Evolutionary conservation across 805 yeast genomes (phyloP).

Genomic region (Yamadazyma philogaea): DNA sequence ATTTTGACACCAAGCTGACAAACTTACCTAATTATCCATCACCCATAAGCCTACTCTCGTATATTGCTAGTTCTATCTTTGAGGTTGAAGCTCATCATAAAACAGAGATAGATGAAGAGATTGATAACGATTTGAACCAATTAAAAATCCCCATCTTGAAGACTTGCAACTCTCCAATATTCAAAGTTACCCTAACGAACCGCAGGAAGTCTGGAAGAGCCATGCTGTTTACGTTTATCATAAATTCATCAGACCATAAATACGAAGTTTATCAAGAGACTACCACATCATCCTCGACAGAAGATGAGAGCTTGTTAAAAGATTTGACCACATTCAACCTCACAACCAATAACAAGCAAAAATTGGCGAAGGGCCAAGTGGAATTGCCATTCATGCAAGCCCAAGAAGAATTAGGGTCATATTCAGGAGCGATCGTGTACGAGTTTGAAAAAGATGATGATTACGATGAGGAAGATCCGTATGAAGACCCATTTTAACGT

Average conservation of each 20-base stretch:
- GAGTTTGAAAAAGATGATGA: conserved; percentile 97
- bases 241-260: conserved; percentile 49
- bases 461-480: conserved; percentile 97
- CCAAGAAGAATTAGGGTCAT: conserved; percentile 55
- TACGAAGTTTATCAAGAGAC: conserved; percentile 26
- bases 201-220: conserved; percentile 87
- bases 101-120: conserved; percentile 43
- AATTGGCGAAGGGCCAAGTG: conserved; percentile 75
- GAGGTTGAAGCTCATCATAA: conserved; percentile 49
- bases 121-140: conserved; percentile 35
- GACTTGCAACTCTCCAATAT: conserved; percentile 46
- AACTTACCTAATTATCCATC: conserved; percentile 50
- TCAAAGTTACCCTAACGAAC: conserved; percentile 54
- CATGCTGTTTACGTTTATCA: conserved; percentile 48
- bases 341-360: conserved; percentile 71
- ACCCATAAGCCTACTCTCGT: conserved; percentile 50
- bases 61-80: conserved; percentile 72
- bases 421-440: conserved; percentile 92
- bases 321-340: conserved; percentile 87
- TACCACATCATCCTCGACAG: conserved; percentile 20
- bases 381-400: conserved; percentile 91
- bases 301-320: conserved; percentile 56
- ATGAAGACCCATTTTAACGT: conserved; percentile 83
- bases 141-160: conserved; percentile 45
- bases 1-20: conserved; percentile 13